phyloP scores from a whole-genome alignment of 192 early-diverging fungal genomes.

The Coemansia sp. region DNA sequence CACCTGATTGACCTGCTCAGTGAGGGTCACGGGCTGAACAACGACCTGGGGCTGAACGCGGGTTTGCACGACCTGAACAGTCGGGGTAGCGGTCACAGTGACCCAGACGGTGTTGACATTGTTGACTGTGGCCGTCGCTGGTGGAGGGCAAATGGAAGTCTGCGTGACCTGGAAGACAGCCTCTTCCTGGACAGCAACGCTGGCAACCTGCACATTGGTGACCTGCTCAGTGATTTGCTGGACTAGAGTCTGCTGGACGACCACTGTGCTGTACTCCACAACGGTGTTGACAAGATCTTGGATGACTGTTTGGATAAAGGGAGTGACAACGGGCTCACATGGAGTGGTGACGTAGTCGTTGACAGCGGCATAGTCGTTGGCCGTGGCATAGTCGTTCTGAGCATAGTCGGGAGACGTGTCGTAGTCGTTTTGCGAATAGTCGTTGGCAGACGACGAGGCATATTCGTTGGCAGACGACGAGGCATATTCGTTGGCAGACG shows the following conservation, averaged over 20 bases:
- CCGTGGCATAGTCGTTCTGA: conserved; percentile 14
- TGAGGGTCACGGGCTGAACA: conserved; percentile 52
- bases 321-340: conserved; percentile 36
- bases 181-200: conserved; percentile 43
- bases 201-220: conserved; percentile 46
- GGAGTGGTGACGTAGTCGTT: conserved; percentile 33
- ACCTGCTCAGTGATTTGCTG: conserved; percentile 37
- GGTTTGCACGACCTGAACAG: conserved; percentile 51
- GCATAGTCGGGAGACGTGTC: conserved; percentile 4
- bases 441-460: background rate
- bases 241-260: conserved; percentile 41
- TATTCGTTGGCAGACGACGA: too few relatives aligned
- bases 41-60: conserved; percentile 51
- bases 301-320: conserved; percentile 39
- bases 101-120: conserved; percentile 52
- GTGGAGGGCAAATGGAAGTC: conserved; percentile 49
- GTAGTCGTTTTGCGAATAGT: conserved; percentile 8
- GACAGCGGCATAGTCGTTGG: conserved; percentile 8
- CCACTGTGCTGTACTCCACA: conserved; percentile 45
- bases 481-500: background rate
- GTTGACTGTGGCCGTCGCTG: conserved; percentile 44
- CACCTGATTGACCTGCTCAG: conserved; percentile 51
- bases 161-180: conserved; percentile 55
- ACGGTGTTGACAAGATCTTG: conserved; percentile 45
- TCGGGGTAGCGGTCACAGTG: conserved; percentile 51